Conservation (phyloP, 805 yeast genomes). For the Monosporozyma unispora region DNA sequence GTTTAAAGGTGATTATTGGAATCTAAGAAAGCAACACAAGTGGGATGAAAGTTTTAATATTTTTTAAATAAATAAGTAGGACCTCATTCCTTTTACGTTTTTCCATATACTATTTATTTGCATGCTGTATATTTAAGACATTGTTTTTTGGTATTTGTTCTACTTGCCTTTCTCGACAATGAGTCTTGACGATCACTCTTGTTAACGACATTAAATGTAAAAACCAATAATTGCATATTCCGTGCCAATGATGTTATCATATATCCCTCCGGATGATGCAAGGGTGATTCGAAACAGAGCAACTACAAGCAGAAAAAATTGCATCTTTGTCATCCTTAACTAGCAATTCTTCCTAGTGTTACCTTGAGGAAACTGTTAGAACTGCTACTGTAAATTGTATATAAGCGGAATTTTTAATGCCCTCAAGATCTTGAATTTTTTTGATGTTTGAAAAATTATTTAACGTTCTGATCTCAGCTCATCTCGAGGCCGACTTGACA, state of each 20-base stretch:
- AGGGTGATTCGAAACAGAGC: neutral
- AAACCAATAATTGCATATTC: neutral
- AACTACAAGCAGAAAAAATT: neutral
- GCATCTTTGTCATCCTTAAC: neutral
- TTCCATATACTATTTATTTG: neutral
- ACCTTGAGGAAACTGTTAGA: neutral
- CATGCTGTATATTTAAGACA: neutral
- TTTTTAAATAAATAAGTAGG: slow-evolving; percentile 29
- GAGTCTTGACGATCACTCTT: too few relatives aligned
- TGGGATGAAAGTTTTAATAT: slow-evolving; percentile 49
- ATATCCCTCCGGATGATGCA: neutral
- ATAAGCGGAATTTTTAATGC: neutral
- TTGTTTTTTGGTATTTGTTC: neutral
- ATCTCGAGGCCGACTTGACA: neutral
- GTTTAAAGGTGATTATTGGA: slow-evolving; percentile 69
- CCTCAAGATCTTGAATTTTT: neutral
- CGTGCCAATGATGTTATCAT: neutral
- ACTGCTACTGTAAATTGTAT: neutral
- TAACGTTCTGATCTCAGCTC: neutral
- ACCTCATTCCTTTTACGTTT: too few relatives aligned
- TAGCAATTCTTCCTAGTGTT: neutral
- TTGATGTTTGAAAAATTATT: neutral
- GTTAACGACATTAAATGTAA: too few relatives aligned
- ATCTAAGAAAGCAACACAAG: slow-evolving; percentile 43
- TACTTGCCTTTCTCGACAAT: too few relatives aligned